A percentile compares a stretch with the other conserved stretches of the same genome.
These are phyloP conservation scores for Lachnellula occidentalis DNA, from an alignment of 2,329 filamentous ascomycete genomes.

Conservation along the genomic window DNA sequence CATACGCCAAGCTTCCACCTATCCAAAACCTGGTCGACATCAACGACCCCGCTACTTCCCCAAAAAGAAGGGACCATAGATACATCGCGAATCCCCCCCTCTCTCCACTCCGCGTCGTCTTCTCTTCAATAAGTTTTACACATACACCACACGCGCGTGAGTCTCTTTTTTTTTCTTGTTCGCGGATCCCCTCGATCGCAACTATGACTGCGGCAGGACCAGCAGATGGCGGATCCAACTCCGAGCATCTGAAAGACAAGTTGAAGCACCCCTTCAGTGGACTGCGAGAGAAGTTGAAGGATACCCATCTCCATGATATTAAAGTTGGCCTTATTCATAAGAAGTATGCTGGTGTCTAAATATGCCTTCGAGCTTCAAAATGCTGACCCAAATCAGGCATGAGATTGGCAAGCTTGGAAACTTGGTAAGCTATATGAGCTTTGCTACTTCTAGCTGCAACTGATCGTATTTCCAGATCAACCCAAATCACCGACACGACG, in stretches of 20 bases:
- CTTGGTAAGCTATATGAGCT: constrained; percentile 39
- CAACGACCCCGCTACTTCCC: background rate
- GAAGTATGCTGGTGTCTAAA: constrained; percentile 41
- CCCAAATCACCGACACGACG: constrained; percentile 84
- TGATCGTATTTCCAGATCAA: constrained; percentile 52
- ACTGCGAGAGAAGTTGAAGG: constrained; percentile 46
- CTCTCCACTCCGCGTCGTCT: background rate
- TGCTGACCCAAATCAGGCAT: constrained; percentile 34
- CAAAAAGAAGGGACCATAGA: too few species aligned
- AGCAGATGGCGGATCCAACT: constrained; percentile 25
- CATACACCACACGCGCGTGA: background rate
- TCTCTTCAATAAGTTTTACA: background rate
- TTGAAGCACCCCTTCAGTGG: constrained; percentile 44
- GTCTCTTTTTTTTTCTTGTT: background rate
- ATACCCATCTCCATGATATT: constrained; percentile 49
- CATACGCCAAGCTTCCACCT: background rate
- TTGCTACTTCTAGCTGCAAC: background rate
- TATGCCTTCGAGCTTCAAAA: background rate
- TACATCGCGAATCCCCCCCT: background rate
- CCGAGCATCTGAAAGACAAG: constrained; percentile 34
- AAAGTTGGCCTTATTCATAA: constrained; percentile 54
- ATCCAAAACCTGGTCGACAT: background rate
- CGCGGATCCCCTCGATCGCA: background rate
- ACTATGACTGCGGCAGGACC: constrained; percentile 25
- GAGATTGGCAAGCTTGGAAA: constrained; percentile 60